Base-by-base conservation (phyloP, 805 yeast genomes). In the Saccharomycopsis lassenensis region DNA sequence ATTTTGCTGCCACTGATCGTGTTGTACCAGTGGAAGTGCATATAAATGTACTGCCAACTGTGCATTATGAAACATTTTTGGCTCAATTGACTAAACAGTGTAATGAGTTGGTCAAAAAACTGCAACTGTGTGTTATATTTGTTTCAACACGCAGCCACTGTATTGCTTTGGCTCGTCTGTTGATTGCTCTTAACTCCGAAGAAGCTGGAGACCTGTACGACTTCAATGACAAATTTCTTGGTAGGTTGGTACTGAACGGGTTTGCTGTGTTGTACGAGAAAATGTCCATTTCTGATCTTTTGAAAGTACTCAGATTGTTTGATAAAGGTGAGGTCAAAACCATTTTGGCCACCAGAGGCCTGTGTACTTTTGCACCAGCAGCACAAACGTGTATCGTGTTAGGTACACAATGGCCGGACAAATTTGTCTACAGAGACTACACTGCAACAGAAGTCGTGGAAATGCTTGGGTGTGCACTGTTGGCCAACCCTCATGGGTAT, bases 351-450 rank as follows among this genome's bases (percentile, higher is more conserved):
- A 61, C 86, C 0, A 65, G 66, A 36, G 87, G 77, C 2, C 63
- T 74, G 2, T 63, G 74, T 25, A 45, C 53, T 29, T 62, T 57
- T 44, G 54, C 56, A 5, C 84, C 87, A 0, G 27, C 54, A 1
- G 73, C 84, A 0, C 58, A 64, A 27, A 54, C 63, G 32, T 81
- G 80, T 2, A 55, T 80, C 19, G 63, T 89, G 4, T 51, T 78
- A 39, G 83, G 93, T 8, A 85, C 95, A 0, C 77, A 73, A 47
- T 62, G 56, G 14, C 79, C 62, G 49, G 91, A 83, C 30, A 89
- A 83, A 0, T 69, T 64, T 33, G 94, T 82, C 46, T 83, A 77
- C 47, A 58, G 87, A 22, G 82, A 78, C 52, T 87, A 84, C 50
- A 61, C 84, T 1, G 63, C 83, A 18, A 68, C 64, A 41, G 78